Percentiles rank a stretch among this genome's conserved stretches.
These are phyloP conservation scores for Corymbia calophylla DNA, from an alignment of 441 rosid genomes.

Conservation along the genomic window DNA sequence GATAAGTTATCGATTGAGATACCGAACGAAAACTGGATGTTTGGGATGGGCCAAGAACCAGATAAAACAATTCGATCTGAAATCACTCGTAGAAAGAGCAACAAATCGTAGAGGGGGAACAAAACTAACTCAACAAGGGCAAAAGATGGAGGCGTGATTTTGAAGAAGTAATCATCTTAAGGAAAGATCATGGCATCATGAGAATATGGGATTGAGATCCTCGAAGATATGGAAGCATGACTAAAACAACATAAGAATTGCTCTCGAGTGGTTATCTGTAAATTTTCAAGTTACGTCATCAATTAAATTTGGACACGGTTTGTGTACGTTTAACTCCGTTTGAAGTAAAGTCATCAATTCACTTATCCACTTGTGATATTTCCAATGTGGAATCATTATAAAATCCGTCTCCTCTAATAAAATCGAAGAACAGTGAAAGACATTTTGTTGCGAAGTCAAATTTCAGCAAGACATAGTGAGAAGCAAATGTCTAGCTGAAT, in stretches of 20 bases:
- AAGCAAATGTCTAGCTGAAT: too few species aligned
- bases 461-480: too few species aligned
- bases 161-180: too few species aligned
- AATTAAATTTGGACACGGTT: background rate
- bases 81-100: background rate
- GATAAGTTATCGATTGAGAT: too few species aligned
- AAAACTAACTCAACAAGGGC: background rate
- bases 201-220: background rate
- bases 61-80: too few species aligned
- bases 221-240: background rate
- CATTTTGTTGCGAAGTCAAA: too few species aligned
- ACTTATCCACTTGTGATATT: background rate
- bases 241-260: too few species aligned
- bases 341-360: too few species aligned
- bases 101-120: background rate
- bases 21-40: background rate
- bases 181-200: background rate
- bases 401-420: background rate
- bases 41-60: background rate
- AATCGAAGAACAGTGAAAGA: background rate
- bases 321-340: fast-evolving
- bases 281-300: fast-evolving
- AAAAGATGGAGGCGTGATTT: background rate
- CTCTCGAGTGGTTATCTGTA: background rate
- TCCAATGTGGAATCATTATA: too few species aligned